These are phyloP conservation scores for sorghum (Sorghum bicolor) DNA, from an alignment of 176 grass and related monocot species.

Conservation along the genomic window Sorghum_bicolor_NCBIv3 NC_012871.2:23465501-23466000, in stretches of 20 bases:
- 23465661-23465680: not conserved
- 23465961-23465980: slow-evolving; percentile 68
- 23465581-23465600: not conserved
- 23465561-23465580: not conserved
- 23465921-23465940: slow-evolving; percentile 38
- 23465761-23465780: slow-evolving; percentile 20
- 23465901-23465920: slow-evolving; percentile 37
- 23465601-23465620: not conserved
- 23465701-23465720: not conserved
- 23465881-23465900: slow-evolving; percentile 49
- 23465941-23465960: slow-evolving; percentile 43
- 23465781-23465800: slow-evolving; percentile 46
- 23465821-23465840: slow-evolving; percentile 36
- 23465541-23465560: not conserved
- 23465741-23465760: not conserved
- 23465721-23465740: not conserved
- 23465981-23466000: slow-evolving; percentile 64
- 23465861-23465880: slow-evolving; percentile 41
- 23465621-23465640: not conserved
- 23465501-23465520: not conserved
- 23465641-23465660: not conserved
- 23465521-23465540: not conserved
- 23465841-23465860: slow-evolving; percentile 27
- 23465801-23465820: slow-evolving; percentile 42
- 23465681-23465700: not conserved